These are phyloP conservation scores for Coemansia sp. DNA, from an alignment of 192 early-diverging fungal genomes.

Conservation along the genomic window DNA sequence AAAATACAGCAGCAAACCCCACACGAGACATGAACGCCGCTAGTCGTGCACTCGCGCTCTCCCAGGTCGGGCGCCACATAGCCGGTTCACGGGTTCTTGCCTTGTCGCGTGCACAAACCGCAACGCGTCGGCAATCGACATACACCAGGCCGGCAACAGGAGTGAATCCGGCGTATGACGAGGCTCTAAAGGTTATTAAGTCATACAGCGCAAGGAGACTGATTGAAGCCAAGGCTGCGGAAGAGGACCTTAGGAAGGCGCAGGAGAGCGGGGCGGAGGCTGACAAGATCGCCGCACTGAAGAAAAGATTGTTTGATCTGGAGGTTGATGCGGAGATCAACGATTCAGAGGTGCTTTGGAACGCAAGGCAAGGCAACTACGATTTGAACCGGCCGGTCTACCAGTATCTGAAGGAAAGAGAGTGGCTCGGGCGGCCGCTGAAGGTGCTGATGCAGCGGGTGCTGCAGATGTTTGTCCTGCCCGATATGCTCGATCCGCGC, in stretches of 20 bases:
- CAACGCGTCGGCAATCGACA: slow-evolving; percentile 37
- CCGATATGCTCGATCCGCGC: slow-evolving; percentile 66
- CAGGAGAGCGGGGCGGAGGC: slow-evolving; percentile 26
- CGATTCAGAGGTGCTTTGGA: slow-evolving; percentile 68
- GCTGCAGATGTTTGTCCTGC: slow-evolving; percentile 75
- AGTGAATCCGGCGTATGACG: slow-evolving; percentile 71
- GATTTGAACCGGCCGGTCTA: slow-evolving; percentile 73
- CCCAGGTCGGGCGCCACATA: slow-evolving; percentile 14
- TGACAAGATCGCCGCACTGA: slow-evolving; percentile 53
- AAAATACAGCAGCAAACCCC: neutral
- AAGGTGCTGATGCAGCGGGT: slow-evolving; percentile 66
- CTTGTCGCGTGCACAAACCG: neutral
- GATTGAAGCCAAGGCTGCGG: slow-evolving; percentile 33
- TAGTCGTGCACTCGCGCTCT: slow-evolving; percentile 17
- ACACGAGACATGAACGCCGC: slow-evolving; percentile 27
- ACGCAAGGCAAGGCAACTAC: slow-evolving; percentile 59
- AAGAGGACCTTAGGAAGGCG: slow-evolving; percentile 23
- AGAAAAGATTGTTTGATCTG: slow-evolving; percentile 57
- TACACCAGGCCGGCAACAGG: slow-evolving; percentile 58
- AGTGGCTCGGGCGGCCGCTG: slow-evolving; percentile 60
- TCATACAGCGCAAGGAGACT: slow-evolving; percentile 56
- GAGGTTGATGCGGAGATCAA: slow-evolving; percentile 68
- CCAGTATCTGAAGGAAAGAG: slow-evolving; percentile 62
- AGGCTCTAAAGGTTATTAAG: slow-evolving; percentile 70
- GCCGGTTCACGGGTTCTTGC: neutral